These are phyloP conservation scores for Penicillium capsulatum DNA, from an alignment of 2,329 filamentous ascomycete genomes.

Conservation along the genomic window DNA sequence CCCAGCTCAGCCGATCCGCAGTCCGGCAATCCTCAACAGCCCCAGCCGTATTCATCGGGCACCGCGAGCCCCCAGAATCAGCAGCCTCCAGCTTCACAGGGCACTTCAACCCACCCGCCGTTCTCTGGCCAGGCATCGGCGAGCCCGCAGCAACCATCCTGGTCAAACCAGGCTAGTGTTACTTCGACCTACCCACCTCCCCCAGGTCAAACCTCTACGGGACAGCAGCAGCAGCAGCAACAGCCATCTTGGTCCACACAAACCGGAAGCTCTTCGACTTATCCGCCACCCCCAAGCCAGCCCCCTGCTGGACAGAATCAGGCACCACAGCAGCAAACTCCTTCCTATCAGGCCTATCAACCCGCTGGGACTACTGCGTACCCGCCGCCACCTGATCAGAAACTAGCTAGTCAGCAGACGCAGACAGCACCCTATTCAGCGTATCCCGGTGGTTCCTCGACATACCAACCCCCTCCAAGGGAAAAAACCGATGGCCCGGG, in stretches of 20 bases:
- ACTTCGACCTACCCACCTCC: constrained; percentile 6
- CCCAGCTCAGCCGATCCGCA: constrained; percentile 23
- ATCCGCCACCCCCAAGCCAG: constrained; percentile 7
- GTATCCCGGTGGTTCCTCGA: too few relatives aligned
- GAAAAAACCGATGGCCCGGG: too few relatives aligned
- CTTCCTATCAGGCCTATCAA: constrained; percentile 2
- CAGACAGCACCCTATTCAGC: too few relatives aligned
- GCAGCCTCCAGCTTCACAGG: constrained; percentile 9
- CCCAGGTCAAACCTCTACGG: constrained; percentile 1
- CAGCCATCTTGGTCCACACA: not conserved
- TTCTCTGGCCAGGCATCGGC: constrained; percentile 9
- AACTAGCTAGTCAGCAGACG: not conserved
- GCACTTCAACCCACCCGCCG: constrained; percentile 4
- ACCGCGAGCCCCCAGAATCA: constrained; percentile 16
- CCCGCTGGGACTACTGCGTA: not conserved
- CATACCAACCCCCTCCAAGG: too few relatives aligned
- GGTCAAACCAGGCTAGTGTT: constrained; percentile 4
- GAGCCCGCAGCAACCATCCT: constrained; percentile 9
- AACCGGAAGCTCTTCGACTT: constrained; percentile 1
- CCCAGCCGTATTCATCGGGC: constrained; percentile 12
- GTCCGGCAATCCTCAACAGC: constrained; percentile 11
- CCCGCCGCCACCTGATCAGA: constrained; percentile 2
- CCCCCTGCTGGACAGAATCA: not conserved
- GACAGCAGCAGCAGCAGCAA: constrained; percentile 3
- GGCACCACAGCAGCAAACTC: constrained; percentile 1